Evolutionary conservation across 2,329 filamentous ascomycete genomes (phyloP).

Genomic region (Talaromyces pinophilus): DNA sequence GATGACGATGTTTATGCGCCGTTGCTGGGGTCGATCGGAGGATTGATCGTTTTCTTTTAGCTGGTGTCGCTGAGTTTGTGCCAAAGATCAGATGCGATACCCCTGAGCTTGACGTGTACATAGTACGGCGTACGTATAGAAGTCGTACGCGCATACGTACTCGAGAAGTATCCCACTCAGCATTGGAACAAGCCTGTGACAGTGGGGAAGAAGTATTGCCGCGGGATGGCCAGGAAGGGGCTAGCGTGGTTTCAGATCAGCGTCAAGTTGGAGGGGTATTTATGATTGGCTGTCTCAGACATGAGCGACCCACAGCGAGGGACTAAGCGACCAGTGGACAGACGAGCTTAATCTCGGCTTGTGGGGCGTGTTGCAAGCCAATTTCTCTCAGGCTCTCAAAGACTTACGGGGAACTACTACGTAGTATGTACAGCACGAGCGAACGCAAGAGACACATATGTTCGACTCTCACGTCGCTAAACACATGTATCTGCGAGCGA

Average conservation of each 20-base stretch:
- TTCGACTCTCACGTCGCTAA: neutral
- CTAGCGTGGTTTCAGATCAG: conserved; percentile 24
- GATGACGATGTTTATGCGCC: conserved; percentile 6
- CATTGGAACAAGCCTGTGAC: neutral
- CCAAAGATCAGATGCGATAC: neutral
- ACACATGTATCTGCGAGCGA: neutral
- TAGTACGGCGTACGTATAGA: neutral
- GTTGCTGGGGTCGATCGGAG: neutral
- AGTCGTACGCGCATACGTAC: neutral
- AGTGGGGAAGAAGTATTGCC: conserved; percentile 9
- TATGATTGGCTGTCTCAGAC: conserved; percentile 5
- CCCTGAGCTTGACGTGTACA: neutral
- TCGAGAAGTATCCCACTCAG: neutral
- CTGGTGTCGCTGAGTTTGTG: neutral
- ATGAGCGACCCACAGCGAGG: neutral
- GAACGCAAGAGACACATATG: neutral
- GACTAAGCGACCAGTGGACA: neutral
- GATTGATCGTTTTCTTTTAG: neutral
- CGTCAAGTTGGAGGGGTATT: neutral
- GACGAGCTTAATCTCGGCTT: conserved; percentile 11
- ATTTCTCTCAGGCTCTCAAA: neutral
- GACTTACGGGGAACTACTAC: too few relatives aligned
- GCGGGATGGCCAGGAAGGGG: conserved; percentile 18
- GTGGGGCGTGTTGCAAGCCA: conserved; percentile 1
- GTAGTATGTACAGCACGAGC: neutral